Evolutionary conservation across 495 filamentous ascomycete genomes (phyloP).

Genomic region (Podospora anserina): DNA sequence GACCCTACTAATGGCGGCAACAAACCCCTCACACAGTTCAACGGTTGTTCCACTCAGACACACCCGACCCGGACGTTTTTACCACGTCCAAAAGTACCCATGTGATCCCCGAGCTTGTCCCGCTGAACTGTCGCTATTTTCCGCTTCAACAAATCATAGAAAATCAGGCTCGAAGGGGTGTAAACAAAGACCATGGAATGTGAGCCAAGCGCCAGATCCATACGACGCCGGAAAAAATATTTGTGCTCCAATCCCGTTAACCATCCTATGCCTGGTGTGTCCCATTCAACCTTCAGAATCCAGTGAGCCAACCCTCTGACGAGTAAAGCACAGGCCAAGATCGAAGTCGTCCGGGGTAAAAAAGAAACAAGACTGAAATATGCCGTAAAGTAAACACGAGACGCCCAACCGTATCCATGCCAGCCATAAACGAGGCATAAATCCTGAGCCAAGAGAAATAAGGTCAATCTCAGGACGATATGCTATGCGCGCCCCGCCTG

Average conservation of each 20-base stretch:
- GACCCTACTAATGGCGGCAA: neutral
- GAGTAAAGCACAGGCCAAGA: neutral
- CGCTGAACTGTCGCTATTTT: neutral
- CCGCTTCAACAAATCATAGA: neutral
- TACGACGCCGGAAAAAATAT: neutral
- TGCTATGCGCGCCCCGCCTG: conserved; percentile 17
- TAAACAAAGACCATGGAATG: neutral
- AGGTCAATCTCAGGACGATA: conserved; percentile 25
- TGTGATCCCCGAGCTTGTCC: neutral
- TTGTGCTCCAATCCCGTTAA: neutral
- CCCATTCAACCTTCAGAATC: neutral
- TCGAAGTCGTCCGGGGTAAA: neutral
- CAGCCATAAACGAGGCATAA: conserved; percentile 6
- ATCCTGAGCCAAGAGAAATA: neutral
- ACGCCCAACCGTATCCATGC: conserved; percentile 4
- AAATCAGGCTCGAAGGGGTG: neutral
- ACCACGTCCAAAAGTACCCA: neutral
- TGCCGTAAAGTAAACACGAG: neutral
- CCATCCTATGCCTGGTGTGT: neutral
- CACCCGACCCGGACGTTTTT: neutral
- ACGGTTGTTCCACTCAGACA: neutral
- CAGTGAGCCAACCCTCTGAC: neutral
- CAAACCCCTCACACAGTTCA: neutral
- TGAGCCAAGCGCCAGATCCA: neutral
- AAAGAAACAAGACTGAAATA: neutral